Percentiles rank a stretch among this genome's conserved stretches.
Conservation (phyloP, 768 basidiomycete genomes). For the Amanita thiersii region DNA sequence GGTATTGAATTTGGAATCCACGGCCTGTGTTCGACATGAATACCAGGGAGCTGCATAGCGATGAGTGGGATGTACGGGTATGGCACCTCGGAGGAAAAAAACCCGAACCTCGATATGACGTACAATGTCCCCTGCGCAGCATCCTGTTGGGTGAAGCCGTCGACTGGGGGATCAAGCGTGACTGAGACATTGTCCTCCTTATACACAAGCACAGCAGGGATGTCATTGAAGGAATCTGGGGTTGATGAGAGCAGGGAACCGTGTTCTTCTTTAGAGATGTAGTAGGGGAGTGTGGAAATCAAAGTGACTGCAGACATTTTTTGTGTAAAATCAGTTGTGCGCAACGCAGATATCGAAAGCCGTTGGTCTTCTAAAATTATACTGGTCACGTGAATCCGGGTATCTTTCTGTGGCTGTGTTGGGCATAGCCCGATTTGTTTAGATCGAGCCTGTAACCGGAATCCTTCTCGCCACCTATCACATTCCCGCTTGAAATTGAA, state of each 20-base stretch:
- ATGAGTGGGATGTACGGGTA: background rate
- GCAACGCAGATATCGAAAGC: background rate
- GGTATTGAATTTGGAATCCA: slow-evolving; percentile 84
- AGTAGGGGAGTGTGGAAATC: slow-evolving; percentile 28
- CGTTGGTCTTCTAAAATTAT: background rate
- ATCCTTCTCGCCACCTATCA: too few species aligned
- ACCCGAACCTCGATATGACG: slow-evolving; percentile 81
- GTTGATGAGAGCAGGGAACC: slow-evolving; percentile 63
- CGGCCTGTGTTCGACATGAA: slow-evolving; percentile 65
- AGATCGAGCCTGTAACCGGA: too few species aligned
- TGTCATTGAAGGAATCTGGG: slow-evolving; percentile 75
- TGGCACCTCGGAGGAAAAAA: background rate
- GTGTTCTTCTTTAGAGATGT: slow-evolving; percentile 56
- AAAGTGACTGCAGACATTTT: slow-evolving; percentile 31
- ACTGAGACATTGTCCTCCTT: slow-evolving; percentile 65
- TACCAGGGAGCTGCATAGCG: slow-evolving; percentile 45
- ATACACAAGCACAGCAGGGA: slow-evolving; percentile 76
- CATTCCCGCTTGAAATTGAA: too few species aligned
- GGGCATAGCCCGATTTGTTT: too few species aligned
- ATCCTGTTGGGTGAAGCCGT: slow-evolving; percentile 48
- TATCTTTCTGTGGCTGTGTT: too few species aligned
- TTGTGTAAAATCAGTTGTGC: background rate
- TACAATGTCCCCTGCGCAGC: slow-evolving; percentile 61
- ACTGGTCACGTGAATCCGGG: background rate
- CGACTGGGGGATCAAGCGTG: slow-evolving; percentile 59